Base-by-base conservation (phyloP, 495 filamentous ascomycete genomes). In the Talaromyces ruber region DNA sequence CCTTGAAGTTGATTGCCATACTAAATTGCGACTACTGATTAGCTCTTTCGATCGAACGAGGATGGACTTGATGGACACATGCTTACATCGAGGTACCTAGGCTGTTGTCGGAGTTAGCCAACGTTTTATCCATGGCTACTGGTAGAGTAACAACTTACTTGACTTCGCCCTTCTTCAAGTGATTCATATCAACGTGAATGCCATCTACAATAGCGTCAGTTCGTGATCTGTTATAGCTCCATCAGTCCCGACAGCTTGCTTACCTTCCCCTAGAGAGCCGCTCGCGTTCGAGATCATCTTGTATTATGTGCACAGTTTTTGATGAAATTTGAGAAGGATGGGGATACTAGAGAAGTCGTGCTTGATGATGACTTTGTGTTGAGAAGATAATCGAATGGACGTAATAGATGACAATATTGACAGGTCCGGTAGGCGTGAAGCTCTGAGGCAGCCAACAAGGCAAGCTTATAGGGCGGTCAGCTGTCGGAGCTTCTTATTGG, bases 151-250 rank as follows among this genome's bases (percentile, higher is more conserved):
- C 24, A 64, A 80, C 88, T 77, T 81, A 96, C 92, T 98, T 97
- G 71, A 86, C 85, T 75, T 95, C 91, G 51, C 91, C 91, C 68
- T 86, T 89, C 84, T 96, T 94, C 65, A 94, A 72, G 67, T 93
- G 89, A 66, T 97, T 89, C 94, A 98, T 98, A 71, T 98, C 94
- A 59, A 98, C 79, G 75, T 98, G 94, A 71, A 98, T 97, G 71
- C 94, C 94, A 93, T 98, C 94, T 98, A 68, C 58, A 45, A 21
- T 2, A 22, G 29, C 26, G 62, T 72, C 34, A 73, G 64, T 55
- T 67, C 24, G 34, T 58, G 53, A 57, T 57, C 62, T 61, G 43
- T 60, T 63, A 67, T 63, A 70, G 62, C 65, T 64, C 63, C 51
- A 64, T 63, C 53, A 67, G 29, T 5, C 11, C 14, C 52, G 51